Evolutionary conservation across 768 basidiomycete species (phyloP).

Genomic region (Dacryopinax spathularia): DNA sequence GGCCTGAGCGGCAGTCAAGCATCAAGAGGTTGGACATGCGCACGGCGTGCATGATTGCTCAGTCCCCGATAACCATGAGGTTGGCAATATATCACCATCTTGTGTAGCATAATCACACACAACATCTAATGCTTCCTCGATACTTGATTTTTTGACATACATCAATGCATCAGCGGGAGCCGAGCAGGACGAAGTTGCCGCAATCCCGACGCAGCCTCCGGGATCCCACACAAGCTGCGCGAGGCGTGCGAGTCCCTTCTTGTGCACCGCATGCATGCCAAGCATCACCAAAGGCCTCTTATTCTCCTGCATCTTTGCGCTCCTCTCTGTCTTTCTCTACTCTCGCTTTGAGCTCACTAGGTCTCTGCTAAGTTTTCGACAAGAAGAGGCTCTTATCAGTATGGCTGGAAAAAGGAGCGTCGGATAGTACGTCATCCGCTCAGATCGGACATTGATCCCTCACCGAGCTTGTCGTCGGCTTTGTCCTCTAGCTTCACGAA

Average conservation of each 20-base stretch:
- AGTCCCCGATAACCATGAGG: no score
- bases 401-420: conserved; percentile 11
- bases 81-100: no score
- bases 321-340: background rate
- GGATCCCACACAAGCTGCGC: background rate
- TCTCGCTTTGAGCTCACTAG: background rate
- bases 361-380: background rate
- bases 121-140: no score
- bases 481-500: conserved; percentile 5
- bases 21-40: no score
- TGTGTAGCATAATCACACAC: no score
- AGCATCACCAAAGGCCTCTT: background rate
- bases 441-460: background rate
- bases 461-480: background rate
- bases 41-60: no score
- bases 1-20: no score
- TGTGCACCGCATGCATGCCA: background rate
- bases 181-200: no score
- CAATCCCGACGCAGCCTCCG: no score
- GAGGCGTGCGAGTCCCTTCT: background rate
- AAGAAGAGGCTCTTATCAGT: background rate
- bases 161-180: no score
- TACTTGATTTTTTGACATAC: no score
- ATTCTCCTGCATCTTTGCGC: background rate
- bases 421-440: conserved; percentile 9